Percentiles rank a stretch among this genome's conserved stretches.
These are phyloP conservation scores for Favolaschia claudopus DNA, from an alignment of 768 basidiomycete genomes.

Conservation along the genomic window DNA sequence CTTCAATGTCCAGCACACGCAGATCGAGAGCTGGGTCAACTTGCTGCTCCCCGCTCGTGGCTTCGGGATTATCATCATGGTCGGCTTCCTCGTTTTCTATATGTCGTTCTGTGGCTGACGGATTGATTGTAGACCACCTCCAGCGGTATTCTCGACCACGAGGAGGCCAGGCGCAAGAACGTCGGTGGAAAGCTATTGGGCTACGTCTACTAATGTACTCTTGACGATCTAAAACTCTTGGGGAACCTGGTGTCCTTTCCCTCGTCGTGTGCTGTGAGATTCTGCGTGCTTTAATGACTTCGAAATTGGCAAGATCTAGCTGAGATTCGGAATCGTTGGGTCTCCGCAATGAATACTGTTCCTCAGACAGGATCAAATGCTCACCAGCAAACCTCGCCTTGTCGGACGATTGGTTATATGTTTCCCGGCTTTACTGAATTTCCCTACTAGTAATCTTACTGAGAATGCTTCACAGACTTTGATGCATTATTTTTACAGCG, in stretches of 20 bases:
- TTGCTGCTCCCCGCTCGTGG: conserved; percentile 94
- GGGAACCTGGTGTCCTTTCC: background rate
- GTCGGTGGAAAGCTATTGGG: conserved; percentile 95
- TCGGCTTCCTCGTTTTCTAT: conserved; percentile 44
- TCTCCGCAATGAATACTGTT: too few relatives aligned
- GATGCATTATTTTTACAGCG: too few relatives aligned
- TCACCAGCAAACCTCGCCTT: too few relatives aligned
- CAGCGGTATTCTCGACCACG: conserved; percentile 98
- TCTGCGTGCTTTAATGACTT: background rate
- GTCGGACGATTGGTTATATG: too few relatives aligned
- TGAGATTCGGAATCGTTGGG: too few relatives aligned
- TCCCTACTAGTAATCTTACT: too few relatives aligned
- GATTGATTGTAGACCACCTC: conserved; percentile 79
- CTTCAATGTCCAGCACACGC: conserved; percentile 92
- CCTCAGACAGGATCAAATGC: too few relatives aligned
- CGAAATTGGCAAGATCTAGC: too few relatives aligned
- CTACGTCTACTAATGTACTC: conserved; percentile 78
- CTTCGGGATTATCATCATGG: conserved; percentile 96
- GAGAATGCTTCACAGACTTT: too few relatives aligned
- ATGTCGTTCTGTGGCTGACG: background rate
- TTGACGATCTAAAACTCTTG: conserved; percentile 4
- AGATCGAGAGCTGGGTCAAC: conserved; percentile 98
- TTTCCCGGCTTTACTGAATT: too few relatives aligned
- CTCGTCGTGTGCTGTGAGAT: background rate
- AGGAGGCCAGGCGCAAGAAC: conserved; percentile 98